Conservation (phyloP, 2,329 filamentous ascomycete species). For the Tolypocladium ophioglossoides region DNA sequence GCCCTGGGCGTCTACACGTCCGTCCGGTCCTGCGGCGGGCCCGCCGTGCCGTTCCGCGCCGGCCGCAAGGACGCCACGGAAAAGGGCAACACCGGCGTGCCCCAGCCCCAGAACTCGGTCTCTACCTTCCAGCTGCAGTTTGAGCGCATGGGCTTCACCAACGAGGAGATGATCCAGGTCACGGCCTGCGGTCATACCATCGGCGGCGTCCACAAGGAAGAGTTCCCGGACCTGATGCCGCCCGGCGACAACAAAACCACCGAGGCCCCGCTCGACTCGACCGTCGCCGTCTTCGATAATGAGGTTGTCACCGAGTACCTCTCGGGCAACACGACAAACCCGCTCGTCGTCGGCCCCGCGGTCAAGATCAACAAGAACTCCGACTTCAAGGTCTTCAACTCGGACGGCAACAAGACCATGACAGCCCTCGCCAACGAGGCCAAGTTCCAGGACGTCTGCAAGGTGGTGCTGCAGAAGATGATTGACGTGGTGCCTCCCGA, state of each 20-base stretch:
- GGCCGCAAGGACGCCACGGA: conserved; percentile 44
- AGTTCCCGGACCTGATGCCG: conserved; percentile 43
- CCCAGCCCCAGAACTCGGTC: conserved; percentile 44
- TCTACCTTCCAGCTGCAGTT: conserved; percentile 44
- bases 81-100: conserved; percentile 38
- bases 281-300: conserved; percentile 41
- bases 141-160: conserved; percentile 44
- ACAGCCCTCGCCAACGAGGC: conserved; percentile 30
- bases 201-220: conserved; percentile 44
- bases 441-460: conserved; percentile 37
- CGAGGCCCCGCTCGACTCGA: conserved; percentile 35
- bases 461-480: conserved; percentile 45
- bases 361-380: conserved; percentile 34
- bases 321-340: conserved; percentile 39
- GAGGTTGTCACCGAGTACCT: conserved; percentile 47
- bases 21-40: conserved; percentile 48
- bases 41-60: conserved; percentile 38
- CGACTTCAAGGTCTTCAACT: conserved; percentile 45
- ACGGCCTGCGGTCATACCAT: conserved; percentile 52
- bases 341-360: conserved; percentile 42
- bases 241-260: conserved; percentile 31
- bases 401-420: conserved; percentile 46
- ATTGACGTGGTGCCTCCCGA: conserved; percentile 46
- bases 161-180: conserved; percentile 47
- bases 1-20: conserved; percentile 48